phyloP scores from a whole-genome alignment of 2,329 filamentous ascomycete species.

The Madurella fahalii region DNA sequence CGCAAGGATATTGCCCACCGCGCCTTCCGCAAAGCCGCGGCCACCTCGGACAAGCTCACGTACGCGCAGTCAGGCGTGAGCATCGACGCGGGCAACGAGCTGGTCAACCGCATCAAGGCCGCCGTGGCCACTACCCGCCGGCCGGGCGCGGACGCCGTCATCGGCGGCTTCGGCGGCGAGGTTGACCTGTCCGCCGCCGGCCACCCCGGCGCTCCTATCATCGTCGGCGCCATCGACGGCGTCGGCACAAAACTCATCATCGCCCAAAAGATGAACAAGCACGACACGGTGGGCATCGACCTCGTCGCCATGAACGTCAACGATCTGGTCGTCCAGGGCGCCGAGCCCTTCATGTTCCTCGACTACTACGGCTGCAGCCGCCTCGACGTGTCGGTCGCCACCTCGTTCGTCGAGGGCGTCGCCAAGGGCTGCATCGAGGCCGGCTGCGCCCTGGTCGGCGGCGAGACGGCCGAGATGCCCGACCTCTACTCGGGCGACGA shows the following conservation, averaged over 20 bases:
- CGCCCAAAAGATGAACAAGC: slow-evolving; percentile 82
- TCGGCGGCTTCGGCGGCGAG: slow-evolving; percentile 91
- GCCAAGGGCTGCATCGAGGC: slow-evolving; percentile 81
- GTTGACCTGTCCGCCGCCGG: slow-evolving; percentile 74
- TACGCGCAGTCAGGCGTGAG: slow-evolving; percentile 92
- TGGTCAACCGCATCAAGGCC: slow-evolving; percentile 87
- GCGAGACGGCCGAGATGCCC: slow-evolving; percentile 98
- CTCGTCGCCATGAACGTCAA: slow-evolving; percentile 99
- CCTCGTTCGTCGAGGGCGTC: slow-evolving; percentile 86
- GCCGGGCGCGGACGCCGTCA: slow-evolving; percentile 84
- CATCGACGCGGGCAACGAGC: slow-evolving; percentile 88
- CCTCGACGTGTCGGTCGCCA: slow-evolving; percentile 71
- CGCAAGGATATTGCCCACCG: slow-evolving; percentile 88
- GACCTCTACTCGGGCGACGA: slow-evolving; percentile 85
- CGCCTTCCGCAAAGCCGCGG: slow-evolving; percentile 48
- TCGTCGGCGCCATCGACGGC: slow-evolving; percentile 94
- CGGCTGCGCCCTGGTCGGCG: slow-evolving; percentile 87
- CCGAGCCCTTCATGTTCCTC: slow-evolving; percentile 91
- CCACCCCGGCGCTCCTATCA: slow-evolving; percentile 68
- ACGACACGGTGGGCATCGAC: slow-evolving; percentile 93
- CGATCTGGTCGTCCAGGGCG: slow-evolving; percentile 92
- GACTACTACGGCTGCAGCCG: slow-evolving; percentile 96
- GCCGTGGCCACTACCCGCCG: slow-evolving; percentile 81
- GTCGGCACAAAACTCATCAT: slow-evolving; percentile 97
- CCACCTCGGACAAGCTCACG: slow-evolving; percentile 59